Conservation (phyloP, 805 yeast species). For the Myxozyma udenii region DNA sequence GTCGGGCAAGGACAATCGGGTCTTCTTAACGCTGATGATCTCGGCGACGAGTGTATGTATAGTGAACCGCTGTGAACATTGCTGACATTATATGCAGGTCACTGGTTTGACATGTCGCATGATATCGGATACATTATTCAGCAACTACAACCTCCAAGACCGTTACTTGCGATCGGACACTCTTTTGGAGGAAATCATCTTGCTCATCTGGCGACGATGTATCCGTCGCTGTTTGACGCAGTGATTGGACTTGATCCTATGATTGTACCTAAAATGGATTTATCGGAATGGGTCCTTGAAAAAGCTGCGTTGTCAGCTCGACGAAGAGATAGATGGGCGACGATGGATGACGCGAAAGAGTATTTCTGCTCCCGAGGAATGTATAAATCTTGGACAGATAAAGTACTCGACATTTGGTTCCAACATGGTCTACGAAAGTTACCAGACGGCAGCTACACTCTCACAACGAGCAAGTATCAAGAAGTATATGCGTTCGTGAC, state of each 20-base stretch:
- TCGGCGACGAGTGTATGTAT: conserved; percentile 26
- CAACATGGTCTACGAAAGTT: conserved; percentile 21
- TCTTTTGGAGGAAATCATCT: conserved; percentile 30
- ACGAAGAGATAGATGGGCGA: conserved; percentile 26
- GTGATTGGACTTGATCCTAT: conserved; percentile 30
- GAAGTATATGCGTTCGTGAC: conserved; percentile 20
- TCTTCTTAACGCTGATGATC: conserved; percentile 23
- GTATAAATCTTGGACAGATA: conserved; percentile 19
- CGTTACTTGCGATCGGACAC: conserved; percentile 31
- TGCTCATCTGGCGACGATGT: conserved; percentile 8
- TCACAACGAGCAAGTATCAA: conserved; percentile 26
- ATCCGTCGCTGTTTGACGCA: conserved; percentile 23
- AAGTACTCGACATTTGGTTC: conserved; percentile 23
- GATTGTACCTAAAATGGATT: conserved; percentile 11
- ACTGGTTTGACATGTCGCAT: conserved; percentile 24
- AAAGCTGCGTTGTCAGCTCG: conserved; percentile 12
- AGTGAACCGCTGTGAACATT: not conserved
- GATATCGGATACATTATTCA: conserved; percentile 21
- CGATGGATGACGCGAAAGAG: conserved; percentile 16
- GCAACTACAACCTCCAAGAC: conserved; percentile 17
- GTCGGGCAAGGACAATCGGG: conserved; percentile 29
- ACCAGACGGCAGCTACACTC: conserved; percentile 19
- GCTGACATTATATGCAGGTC: not conserved
- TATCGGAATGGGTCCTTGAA: conserved; percentile 3
- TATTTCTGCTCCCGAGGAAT: conserved; percentile 6